These are phyloP conservation scores for Blastobotrys terrestris DNA, from an alignment of 805 yeast genomes.

Conservation along the genomic window DNA sequence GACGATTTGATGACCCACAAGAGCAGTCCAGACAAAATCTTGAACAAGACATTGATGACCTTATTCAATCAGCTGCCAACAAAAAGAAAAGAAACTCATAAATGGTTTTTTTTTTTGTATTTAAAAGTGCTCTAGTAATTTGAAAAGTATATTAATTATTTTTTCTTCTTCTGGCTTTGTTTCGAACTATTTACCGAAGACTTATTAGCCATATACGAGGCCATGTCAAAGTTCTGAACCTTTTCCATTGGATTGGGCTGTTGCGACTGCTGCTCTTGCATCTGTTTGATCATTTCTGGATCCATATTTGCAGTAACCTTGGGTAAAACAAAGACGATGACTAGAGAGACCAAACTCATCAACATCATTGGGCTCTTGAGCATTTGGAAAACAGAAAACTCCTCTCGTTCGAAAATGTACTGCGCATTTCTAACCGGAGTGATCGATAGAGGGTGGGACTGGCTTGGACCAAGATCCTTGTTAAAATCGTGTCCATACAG, in stretches of 20 bases:
- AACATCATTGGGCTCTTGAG: conserved; percentile 33
- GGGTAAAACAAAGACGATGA: conserved; percentile 31
- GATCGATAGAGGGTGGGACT: conserved; percentile 28
- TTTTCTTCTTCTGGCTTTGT: conserved; percentile 3
- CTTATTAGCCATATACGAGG: conserved; percentile 26
- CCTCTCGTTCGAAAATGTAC: conserved; percentile 24
- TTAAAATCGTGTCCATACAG: conserved; percentile 25
- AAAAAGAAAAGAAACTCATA: not conserved
- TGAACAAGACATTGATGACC: conserved; percentile 9
- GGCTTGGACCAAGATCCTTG: conserved; percentile 26
- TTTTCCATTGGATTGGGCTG: conserved; percentile 15
- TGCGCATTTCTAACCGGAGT: conserved; percentile 22
- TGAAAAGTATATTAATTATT: conserved; percentile 3
- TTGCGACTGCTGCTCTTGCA: conserved; percentile 23
- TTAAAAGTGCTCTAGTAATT: not conserved
- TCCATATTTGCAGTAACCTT: conserved; percentile 27
- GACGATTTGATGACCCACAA: conserved; percentile 5
- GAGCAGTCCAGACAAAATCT: not conserved
- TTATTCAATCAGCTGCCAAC: conserved; percentile 9
- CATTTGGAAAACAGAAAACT: conserved; percentile 27
- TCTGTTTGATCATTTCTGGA: conserved; percentile 29
- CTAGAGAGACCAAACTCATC: conserved; percentile 28
- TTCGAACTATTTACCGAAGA: conserved; percentile 2
- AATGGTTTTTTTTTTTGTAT: not conserved
- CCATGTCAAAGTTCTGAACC: conserved; percentile 26